Evolutionary conservation across 2,329 filamentous ascomycete genomes (phyloP).

Genomic region (Hysterium pulicare): DNA sequence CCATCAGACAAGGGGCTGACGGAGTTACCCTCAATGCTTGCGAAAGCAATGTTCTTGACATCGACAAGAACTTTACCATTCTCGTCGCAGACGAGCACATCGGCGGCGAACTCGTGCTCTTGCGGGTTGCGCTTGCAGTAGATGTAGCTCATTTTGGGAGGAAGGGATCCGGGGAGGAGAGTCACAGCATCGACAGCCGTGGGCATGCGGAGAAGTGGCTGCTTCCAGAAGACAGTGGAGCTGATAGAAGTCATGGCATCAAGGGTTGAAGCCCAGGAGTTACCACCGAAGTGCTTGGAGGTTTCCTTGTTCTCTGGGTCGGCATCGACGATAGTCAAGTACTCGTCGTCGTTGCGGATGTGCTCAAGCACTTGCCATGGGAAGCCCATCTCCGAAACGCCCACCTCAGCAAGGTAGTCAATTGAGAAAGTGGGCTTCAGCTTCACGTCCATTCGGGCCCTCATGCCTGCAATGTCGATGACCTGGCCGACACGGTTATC

Average conservation of each 20-base stretch:
- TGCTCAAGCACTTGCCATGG: constrained; percentile 43
- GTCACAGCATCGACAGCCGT: constrained; percentile 28
- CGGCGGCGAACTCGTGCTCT: constrained; percentile 2
- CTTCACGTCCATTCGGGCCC: constrained; percentile 23
- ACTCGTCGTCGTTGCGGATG: constrained; percentile 37
- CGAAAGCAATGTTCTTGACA: constrained; percentile 20
- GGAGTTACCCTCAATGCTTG: constrained; percentile 24
- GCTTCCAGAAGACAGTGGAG: constrained; percentile 39
- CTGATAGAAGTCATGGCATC: constrained; percentile 45
- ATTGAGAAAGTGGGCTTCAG: constrained; percentile 34
- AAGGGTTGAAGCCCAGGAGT: constrained; percentile 40
- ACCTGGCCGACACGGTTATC: background rate
- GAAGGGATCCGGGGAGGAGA: constrained; percentile 13
- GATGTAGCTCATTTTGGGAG: constrained; percentile 36
- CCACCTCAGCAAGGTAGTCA: constrained; percentile 39
- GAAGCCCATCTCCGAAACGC: constrained; percentile 42
- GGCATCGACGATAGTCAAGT: constrained; percentile 41
- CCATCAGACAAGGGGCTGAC: constrained; percentile 19
- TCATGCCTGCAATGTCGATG: constrained; percentile 22
- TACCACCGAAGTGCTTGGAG: constrained; percentile 26
- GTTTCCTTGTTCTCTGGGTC: constrained; percentile 16
- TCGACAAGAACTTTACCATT: constrained; percentile 14
- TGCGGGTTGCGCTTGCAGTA: constrained; percentile 20
- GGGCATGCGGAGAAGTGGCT: constrained; percentile 38
- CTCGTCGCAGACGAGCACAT: constrained; percentile 6